Conservation (phyloP, 441 rosid genomes). For the Aleurites moluccanus region DNA sequence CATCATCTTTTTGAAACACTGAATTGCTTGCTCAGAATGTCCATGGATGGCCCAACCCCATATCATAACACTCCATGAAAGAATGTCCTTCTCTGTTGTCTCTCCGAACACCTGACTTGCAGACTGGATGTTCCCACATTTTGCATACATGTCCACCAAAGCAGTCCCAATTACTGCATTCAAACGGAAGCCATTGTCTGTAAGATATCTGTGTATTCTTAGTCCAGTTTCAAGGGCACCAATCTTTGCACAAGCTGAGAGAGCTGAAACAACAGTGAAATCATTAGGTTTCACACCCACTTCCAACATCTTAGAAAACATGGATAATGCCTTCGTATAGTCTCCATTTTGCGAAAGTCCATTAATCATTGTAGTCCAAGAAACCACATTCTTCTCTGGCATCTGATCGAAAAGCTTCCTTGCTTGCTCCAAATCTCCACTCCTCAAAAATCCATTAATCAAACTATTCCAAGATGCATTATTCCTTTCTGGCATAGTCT, state of each 20-base stretch:
- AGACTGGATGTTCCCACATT: slow-evolving; percentile 58
- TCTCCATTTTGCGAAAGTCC: slow-evolving; percentile 45
- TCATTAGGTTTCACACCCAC: slow-evolving; percentile 49
- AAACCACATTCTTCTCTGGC: slow-evolving; percentile 47
- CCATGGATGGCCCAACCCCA: slow-evolving; percentile 71
- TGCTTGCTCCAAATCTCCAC: slow-evolving; percentile 41
- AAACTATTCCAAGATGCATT: slow-evolving; percentile 58
- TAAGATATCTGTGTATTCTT: slow-evolving; percentile 42
- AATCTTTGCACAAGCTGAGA: slow-evolving; percentile 60
- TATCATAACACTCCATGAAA: slow-evolving; percentile 70
- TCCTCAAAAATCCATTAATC: slow-evolving; percentile 51
- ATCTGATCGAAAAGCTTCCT: slow-evolving; percentile 45
- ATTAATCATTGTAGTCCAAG: slow-evolving; percentile 60
- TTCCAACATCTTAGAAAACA: slow-evolving; percentile 53
- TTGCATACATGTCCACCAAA: slow-evolving; percentile 57
- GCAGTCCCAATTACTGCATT: slow-evolving; percentile 48
- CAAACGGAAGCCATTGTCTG: slow-evolving; percentile 36
- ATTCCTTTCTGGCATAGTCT: slow-evolving; percentile 49
- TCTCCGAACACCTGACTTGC: slow-evolving; percentile 49
- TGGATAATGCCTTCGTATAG: slow-evolving; percentile 43
- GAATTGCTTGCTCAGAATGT: slow-evolving; percentile 43
- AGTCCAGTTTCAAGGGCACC: slow-evolving; percentile 62
- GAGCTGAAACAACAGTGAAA: slow-evolving; percentile 50
- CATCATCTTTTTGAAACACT: slow-evolving; percentile 63
- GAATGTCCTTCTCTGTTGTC: slow-evolving; percentile 44